A percentile compares a stretch with the other conserved stretches of the same genome.
Evolutionary conservation across 257 asterid genomes (phyloP).

Genomic region (Nicotiana tomentosiformis): DNA sequence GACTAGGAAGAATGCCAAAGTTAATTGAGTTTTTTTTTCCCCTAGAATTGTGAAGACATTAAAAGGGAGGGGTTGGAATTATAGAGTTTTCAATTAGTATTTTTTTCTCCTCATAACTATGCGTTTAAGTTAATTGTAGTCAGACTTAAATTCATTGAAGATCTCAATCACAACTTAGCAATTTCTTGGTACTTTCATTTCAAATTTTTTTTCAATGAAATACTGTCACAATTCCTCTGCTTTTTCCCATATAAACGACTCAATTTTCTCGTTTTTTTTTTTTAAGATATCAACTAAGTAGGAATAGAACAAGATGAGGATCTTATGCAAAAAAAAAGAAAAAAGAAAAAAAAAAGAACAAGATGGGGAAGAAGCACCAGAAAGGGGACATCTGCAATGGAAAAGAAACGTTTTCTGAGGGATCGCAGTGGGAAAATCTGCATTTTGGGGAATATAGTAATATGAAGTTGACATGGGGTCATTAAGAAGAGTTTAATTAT

Average conservation of each 20-base stretch:
- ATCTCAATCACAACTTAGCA: not conserved
- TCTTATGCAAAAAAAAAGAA: no score
- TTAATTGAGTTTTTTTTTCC: not conserved
- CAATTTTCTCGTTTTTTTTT: not conserved
- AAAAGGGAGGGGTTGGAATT: not conserved
- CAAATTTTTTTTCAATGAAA: not conserved
- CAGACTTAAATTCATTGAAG: not conserved
- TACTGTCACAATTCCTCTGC: not conserved
- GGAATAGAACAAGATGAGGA: not conserved
- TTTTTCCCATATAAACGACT: not conserved
- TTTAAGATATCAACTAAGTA: not conserved
- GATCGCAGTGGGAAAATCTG: not conserved
- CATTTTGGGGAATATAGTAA: not conserved
- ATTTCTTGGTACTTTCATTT: not conserved
- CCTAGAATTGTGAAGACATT: slow-evolving; percentile 5
- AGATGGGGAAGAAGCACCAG: not conserved
- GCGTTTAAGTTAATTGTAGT: not conserved
- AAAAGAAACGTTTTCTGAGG: not conserved
- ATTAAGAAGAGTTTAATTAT: not conserved
- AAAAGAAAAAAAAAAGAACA: not conserved
- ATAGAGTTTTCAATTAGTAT: not conserved
- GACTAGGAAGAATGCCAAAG: not conserved
- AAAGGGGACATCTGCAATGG: not conserved
- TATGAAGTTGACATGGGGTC: not conserved
- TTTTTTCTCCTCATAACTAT: not conserved